Conservation (phyloP, 306 rosid genomes). For the Fragaria ananassa region DNA sequence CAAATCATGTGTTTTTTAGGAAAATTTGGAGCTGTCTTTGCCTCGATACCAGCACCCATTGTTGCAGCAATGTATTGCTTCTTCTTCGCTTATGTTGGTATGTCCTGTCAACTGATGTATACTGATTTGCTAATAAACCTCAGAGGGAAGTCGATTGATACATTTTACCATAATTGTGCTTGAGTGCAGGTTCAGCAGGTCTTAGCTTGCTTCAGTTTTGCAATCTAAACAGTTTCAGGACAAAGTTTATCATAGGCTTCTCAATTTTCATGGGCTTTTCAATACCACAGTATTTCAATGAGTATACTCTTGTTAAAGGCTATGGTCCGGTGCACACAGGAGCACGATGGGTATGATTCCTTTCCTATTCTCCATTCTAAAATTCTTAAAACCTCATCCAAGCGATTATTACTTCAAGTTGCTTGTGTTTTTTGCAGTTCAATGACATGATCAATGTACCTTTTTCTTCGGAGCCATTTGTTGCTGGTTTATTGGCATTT, state of each 20-base stretch:
- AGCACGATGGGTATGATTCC: slow-evolving; percentile 74
- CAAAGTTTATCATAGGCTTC: slow-evolving; percentile 78
- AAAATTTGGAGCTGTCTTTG: slow-evolving; percentile 94
- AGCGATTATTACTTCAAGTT: background rate
- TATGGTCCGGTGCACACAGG: slow-evolving; percentile 87
- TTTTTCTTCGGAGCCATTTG: slow-evolving; percentile 75
- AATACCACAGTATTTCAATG: slow-evolving; percentile 91
- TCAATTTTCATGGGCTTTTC: slow-evolving; percentile 88
- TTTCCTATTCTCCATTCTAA: background rate
- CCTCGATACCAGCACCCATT: slow-evolving; percentile 92
- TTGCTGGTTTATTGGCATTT: slow-evolving; percentile 67
- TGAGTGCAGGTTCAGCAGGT: slow-evolving; percentile 79
- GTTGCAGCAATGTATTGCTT: slow-evolving; percentile 84
- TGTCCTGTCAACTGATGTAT: slow-evolving; percentile 31
- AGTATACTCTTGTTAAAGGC: slow-evolving; percentile 75
- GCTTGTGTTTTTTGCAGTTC: slow-evolving; percentile 47
- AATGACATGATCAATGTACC: slow-evolving; percentile 96
- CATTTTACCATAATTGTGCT: background rate
- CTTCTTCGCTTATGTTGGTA: slow-evolving; percentile 97
- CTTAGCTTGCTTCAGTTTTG: slow-evolving; percentile 85
- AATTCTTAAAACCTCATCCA: background rate
- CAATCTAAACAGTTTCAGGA: slow-evolving; percentile 84
- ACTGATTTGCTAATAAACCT: background rate
- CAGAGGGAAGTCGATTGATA: slow-evolving; percentile 10
- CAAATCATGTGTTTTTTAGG: slow-evolving; percentile 38